Conservation (phyloP, 805 yeast genomes). For the Ogataea dorogensis region DNA sequence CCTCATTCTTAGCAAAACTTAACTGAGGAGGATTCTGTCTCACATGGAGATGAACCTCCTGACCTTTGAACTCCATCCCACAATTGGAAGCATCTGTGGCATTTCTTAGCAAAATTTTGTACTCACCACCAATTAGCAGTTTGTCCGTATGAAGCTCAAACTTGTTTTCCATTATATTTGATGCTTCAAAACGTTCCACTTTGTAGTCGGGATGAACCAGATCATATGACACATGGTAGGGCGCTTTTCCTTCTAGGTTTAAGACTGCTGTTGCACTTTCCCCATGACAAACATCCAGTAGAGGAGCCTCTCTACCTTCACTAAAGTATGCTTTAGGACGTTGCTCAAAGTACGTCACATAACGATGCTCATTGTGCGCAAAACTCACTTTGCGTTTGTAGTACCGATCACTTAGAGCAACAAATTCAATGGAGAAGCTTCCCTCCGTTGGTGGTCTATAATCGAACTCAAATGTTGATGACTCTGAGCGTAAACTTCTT, state of each 20-base stretch:
- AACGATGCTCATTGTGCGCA: constrained; percentile 46
- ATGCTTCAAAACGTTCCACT: constrained; percentile 38
- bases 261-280: constrained; percentile 48
- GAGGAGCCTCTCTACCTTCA: constrained; percentile 21
- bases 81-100: constrained; percentile 79
- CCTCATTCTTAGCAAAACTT: constrained; percentile 30
- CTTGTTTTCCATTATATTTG: constrained; percentile 37
- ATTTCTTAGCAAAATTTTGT: constrained; percentile 58
- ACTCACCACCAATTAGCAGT: constrained; percentile 69
- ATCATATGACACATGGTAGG: constrained; percentile 70
- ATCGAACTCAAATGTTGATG: constrained; percentile 42
- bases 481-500: constrained; percentile 34
- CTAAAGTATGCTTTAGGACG: constrained; percentile 54
- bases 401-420: constrained; percentile 60
- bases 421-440: constrained; percentile 70
- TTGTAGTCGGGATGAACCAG: constrained; percentile 57
- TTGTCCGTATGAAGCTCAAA: constrained; percentile 52
- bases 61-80: constrained; percentile 62
- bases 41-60: constrained; percentile 65
- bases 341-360: constrained; percentile 68
- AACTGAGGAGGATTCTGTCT: constrained; percentile 64
- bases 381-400: constrained; percentile 38
- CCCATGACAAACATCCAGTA: constrained; percentile 32
- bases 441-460: constrained; percentile 85
- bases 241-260: constrained; percentile 72